Evolutionary conservation across 306 rosid genomes (phyloP), one percentile per base, ranked within the genome.

Genomic region (Ormosia emarginata): DNA sequence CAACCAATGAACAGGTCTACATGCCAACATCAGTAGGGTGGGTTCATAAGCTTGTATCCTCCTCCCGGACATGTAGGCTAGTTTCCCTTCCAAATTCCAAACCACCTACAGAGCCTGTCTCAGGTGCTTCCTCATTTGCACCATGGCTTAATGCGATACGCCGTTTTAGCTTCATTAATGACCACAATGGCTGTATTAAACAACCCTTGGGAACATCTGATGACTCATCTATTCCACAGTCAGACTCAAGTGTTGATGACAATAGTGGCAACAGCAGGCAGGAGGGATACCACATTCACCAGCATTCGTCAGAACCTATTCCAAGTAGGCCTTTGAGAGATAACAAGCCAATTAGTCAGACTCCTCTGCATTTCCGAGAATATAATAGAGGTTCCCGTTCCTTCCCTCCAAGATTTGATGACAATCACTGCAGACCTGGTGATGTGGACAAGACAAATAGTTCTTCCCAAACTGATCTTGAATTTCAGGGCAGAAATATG

Each of bases 291-390:
- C 40, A 37, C 59, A 13, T 2, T 52, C 65, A 74, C 34, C 82
- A 69, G 0, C 18, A 15, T 36, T 69, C 75, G 3, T 59, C 81
- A 5, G 90, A 88, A 69, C 79, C 87, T 61, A 80, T 68, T 82
- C 85, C 88, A 37, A 59, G 78, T 80, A 77, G 92, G 65, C 74
- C 87, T 50, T 41, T 67, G 75, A 86, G 95, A 76, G 86, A 83
- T 71, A 63, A 44, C 30, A 74, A 18, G 61, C 83, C 74, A 1
- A 50, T 47, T 3, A 66, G 55, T 66, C 87, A 65, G 33, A 55
- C 79, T 68, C 82, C 41, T 68, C 65, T 36, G 5, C 5, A 36
- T 56, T 39, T 62, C 24, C 74, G 39, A 5, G 89, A 80, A 18
- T 33, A 4, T 32, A 55, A 18, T 57, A 72, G 81, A 75, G 74